Evolutionary conservation across 2,329 filamentous ascomycete species (phyloP), one percentile per base, ranked within the genome.

Genomic region (Pseudogymnoascus sp.): DNA sequence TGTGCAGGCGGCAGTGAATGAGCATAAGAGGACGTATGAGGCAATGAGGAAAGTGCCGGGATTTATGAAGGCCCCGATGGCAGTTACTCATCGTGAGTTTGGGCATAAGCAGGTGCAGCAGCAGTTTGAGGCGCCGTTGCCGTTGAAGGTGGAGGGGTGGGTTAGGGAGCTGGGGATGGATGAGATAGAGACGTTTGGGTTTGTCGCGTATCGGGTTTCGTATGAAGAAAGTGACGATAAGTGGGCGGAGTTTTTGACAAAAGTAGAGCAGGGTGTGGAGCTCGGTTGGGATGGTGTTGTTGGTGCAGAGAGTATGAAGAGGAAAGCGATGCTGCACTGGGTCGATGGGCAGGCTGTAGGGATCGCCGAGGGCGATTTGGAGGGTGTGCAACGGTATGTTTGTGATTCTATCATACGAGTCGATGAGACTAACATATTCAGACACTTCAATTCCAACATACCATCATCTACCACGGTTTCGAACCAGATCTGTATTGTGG

Each of bases 251-350:
- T 64, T 63, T 14, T 3, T 62, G 24, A 40, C 35, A 24, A 60
- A 56, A 5, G 40, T 70, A 2, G 62, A 66, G 16, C 26, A 59
- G 6, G 63, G 53, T 10, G 37, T 70, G 29, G 64, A 67, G 10
- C 65, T 62, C 31, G 68, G 65, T 7, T 66, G 64, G 64, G 65
- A 66, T 7, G 68, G 63, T 6, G 31, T 66, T 26, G 13, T 67
- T 7, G 65, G 61, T 16, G 62, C 61, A 1, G 62, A 66, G 10
- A 62, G 40, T 2, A 40, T 65, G 16, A 68, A 63, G 24, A 42
- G 38, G 10, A 70, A 70, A 26, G 66, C 66, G 7, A 64, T 26
- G 1, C 21, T 69, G 11, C 62, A 68, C 33, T 69, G 68, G 68
- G 63, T 70, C 10, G 66, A 68, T 64, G 67, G 68, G 1, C 16